A percentile compares a stretch with the other conserved stretches of the same genome.
Evolutionary conservation across 352 stramenopile species (phyloP).

Genomic region (Phytopythium kandeliae): DNA sequence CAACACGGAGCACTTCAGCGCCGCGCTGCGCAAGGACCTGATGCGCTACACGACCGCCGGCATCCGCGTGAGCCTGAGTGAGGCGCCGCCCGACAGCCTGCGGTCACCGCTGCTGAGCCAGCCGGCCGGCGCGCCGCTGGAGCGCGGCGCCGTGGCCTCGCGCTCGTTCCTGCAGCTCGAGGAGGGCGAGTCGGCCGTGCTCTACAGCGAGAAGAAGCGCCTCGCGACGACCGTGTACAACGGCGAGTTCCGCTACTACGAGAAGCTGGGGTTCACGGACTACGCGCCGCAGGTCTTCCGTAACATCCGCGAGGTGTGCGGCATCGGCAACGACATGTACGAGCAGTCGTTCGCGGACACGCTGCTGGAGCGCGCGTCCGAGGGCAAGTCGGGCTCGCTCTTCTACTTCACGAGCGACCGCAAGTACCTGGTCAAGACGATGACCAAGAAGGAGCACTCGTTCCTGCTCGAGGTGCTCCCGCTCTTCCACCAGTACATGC

Average conservation of each 20-base stretch:
- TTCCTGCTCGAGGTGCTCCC: slow-evolving; percentile 78
- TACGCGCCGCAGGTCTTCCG: slow-evolving; percentile 83
- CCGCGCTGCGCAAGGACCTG: slow-evolving; percentile 70
- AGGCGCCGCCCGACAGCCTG: slow-evolving; percentile 38
- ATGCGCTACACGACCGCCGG: slow-evolving; percentile 84
- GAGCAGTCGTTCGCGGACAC: slow-evolving; percentile 83
- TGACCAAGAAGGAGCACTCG: slow-evolving; percentile 85
- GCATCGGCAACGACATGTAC: slow-evolving; percentile 71
- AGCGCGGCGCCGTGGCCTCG: slow-evolving; percentile 32
- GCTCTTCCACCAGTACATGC: slow-evolving; percentile 82
- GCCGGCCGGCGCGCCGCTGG: slow-evolving; percentile 26
- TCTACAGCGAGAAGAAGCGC: slow-evolving; percentile 83
- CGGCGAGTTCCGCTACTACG: slow-evolving; percentile 76
- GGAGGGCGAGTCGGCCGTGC: slow-evolving; percentile 35
- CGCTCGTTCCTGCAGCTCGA: slow-evolving; percentile 61
- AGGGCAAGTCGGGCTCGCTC: slow-evolving; percentile 84
- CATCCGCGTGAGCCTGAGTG: slow-evolving; percentile 74
- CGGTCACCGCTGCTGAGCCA: slow-evolving; percentile 37
- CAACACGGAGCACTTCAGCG: slow-evolving; percentile 78
- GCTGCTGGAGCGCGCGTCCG: slow-evolving; percentile 72
- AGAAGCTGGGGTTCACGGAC: slow-evolving; percentile 85
- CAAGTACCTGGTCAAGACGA: slow-evolving; percentile 86
- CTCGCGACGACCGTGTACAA: slow-evolving; percentile 82
- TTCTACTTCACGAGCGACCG: slow-evolving; percentile 88
- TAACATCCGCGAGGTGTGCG: slow-evolving; percentile 75